Conservation (phyloP, 2,329 filamentous ascomycete genomes). For the Diplodia seriata region DNA sequence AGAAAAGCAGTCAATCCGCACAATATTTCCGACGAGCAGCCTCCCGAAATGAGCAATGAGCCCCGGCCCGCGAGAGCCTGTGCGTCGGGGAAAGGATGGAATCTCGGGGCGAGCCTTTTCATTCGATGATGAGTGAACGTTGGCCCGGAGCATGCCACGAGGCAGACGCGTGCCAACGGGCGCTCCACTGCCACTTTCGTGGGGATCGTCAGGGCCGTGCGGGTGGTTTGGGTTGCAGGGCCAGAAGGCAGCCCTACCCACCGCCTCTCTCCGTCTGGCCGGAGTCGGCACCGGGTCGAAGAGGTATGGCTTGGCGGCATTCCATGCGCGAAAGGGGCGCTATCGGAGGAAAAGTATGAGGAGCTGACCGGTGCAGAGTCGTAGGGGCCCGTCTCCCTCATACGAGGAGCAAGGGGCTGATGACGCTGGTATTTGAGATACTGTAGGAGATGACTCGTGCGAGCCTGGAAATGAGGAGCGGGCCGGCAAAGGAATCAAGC, state of each 20-base stretch:
- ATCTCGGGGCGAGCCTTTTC: not conserved
- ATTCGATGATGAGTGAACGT: not conserved
- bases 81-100: not conserved
- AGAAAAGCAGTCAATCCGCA: not conserved
- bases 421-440: not conserved
- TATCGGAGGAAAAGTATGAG: not conserved
- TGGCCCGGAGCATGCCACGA: not conserved
- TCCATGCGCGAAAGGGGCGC: slow-evolving; percentile 1
- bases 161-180: not conserved
- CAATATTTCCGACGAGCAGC: not conserved
- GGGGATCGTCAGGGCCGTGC: slow-evolving; percentile 15
- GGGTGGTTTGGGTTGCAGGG: not conserved
- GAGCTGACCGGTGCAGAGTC: not conserved
- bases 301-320: not conserved
- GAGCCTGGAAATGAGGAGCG: not conserved
- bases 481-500: slow-evolving; percentile 2
- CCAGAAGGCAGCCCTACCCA: not conserved
- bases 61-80: not conserved
- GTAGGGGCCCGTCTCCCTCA: not conserved
- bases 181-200: not conserved
- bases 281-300: not conserved
- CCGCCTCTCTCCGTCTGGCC: not conserved
- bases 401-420: not conserved
- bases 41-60: not conserved
- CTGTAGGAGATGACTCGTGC: slow-evolving; percentile 3